A percentile compares a stretch with the other conserved stretches of the same genome.
Evolutionary conservation across 306 rosid species (phyloP).

Genomic region (Abrus pulchellus): DNA sequence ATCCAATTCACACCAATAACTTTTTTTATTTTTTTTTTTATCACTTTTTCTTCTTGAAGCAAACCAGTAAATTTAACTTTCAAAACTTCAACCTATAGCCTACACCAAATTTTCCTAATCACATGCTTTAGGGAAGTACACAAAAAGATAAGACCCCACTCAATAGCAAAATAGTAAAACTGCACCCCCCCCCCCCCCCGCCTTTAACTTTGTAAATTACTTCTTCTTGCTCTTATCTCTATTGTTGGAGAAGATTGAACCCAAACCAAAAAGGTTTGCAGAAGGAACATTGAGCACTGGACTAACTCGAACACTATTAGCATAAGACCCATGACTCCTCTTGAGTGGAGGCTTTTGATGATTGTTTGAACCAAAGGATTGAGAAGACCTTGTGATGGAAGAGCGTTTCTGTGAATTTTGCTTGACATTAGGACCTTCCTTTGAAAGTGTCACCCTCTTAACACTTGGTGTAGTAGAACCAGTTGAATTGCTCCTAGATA

Average conservation of each 20-base stretch:
- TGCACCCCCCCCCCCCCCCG: too few species aligned
- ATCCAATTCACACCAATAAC: conserved; percentile 38
- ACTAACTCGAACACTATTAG: conserved; percentile 62
- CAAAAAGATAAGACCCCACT: conserved; percentile 33
- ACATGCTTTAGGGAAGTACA: conserved; percentile 41
- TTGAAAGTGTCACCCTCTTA: conserved; percentile 59
- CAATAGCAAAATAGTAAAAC: conserved; percentile 50
- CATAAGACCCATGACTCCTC: conserved; percentile 64
- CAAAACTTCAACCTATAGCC: conserved; percentile 25
- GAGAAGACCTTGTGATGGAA: conserved; percentile 46
- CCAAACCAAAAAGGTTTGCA: conserved; percentile 73
- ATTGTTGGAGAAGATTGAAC: conserved; percentile 75
- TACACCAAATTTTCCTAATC: conserved; percentile 49
- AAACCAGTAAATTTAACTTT: conserved; percentile 51
- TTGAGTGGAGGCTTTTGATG: conserved; percentile 80
- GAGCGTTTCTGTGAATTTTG: conserved; percentile 57
- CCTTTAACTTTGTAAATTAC: conserved; percentile 39
- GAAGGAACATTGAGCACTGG: conserved; percentile 81
- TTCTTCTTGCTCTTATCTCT: conserved; percentile 76
- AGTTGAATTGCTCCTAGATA: conserved; percentile 87
- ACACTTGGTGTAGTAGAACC: conserved; percentile 72
- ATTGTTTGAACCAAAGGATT: conserved; percentile 44
- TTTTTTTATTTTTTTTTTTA: conserved; percentile 21
- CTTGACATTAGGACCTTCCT: conserved; percentile 55
- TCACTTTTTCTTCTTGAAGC: conserved; percentile 46